phyloP scores from a whole-genome alignment of 345 rosid genomes.

The Abelmoschus esculentus region DNA sequence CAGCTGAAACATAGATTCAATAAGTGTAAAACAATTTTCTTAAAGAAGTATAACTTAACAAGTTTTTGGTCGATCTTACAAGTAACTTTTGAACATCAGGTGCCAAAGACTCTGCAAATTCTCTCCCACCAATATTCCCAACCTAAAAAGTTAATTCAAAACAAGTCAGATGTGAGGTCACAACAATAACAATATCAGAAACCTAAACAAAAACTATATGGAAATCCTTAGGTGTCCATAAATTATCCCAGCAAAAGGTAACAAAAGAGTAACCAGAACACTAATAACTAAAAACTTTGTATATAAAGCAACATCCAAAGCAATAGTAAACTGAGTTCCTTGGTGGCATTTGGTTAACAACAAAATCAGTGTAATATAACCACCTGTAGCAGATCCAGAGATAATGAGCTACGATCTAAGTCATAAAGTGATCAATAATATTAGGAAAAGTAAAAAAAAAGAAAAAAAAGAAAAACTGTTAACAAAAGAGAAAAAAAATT shows the following conservation, averaged over 20 bases:
- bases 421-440: neutral
- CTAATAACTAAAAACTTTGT: neutral
- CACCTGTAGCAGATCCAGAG: neutral
- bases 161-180: neutral
- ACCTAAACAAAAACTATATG: neutral
- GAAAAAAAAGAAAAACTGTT: neutral
- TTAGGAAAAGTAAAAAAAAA: neutral
- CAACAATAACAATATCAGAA: neutral
- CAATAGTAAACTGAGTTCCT: neutral
- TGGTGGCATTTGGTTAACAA: neutral
- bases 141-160: conserved; percentile 44
- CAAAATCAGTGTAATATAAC: neutral
- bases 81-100: conserved; percentile 97
- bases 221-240: neutral
- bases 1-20: conserved; percentile 46
- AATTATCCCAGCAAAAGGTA: neutral
- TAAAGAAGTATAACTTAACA: conserved; percentile 2
- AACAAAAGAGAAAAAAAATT: neutral
- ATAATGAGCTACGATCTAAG: neutral
- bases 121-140: conserved; percentile 99
- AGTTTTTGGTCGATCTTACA: conserved; percentile 42
- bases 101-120: conserved; percentile 94
- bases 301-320: neutral
- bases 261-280: neutral
- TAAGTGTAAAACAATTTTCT: conserved; percentile 13